Conservation (phyloP, 352 stramenopile genomes). For the Bremia lactucae region DNA sequence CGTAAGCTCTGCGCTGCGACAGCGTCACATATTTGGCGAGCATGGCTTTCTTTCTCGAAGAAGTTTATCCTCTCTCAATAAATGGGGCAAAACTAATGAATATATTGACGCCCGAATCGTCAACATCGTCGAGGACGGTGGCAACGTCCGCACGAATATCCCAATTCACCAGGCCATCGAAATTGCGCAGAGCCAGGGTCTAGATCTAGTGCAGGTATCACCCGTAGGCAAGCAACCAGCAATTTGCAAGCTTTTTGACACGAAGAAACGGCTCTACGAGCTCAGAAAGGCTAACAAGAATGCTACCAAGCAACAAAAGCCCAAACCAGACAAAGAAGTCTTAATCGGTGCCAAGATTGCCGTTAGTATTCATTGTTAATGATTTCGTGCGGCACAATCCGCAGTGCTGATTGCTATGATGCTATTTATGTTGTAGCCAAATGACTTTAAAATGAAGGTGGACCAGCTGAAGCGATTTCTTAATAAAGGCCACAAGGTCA, state of each 20-base stretch:
- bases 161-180: conserved; percentile 41
- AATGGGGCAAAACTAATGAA: conserved; percentile 52
- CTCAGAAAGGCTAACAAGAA: conserved; percentile 66
- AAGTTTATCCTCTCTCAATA: conserved; percentile 25
- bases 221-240: conserved; percentile 20
- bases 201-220: conserved; percentile 75
- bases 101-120: conserved; percentile 44
- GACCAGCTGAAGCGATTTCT: conserved; percentile 59
- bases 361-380: conserved; percentile 23
- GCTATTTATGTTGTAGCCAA: conserved; percentile 16
- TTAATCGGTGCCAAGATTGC: conserved; percentile 60
- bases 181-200: conserved; percentile 29
- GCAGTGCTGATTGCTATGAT: not conserved
- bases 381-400: not conserved
- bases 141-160: conserved; percentile 36
- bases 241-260: conserved; percentile 62
- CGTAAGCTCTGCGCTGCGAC: conserved; percentile 1
- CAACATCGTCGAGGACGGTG: conserved; percentile 43
- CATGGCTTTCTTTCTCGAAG: conserved; percentile 3
- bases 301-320: conserved; percentile 40
- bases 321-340: conserved; percentile 66
- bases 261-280: conserved; percentile 60
- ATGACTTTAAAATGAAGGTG: conserved; percentile 67
- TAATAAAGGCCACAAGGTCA: conserved; percentile 70
- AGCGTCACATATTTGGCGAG: conserved; percentile 1